Evolutionary conservation across 495 filamentous ascomycete species (phyloP), one percentile per base, ranked within the genome.

Genomic region (Penicillium bialowiezense): DNA sequence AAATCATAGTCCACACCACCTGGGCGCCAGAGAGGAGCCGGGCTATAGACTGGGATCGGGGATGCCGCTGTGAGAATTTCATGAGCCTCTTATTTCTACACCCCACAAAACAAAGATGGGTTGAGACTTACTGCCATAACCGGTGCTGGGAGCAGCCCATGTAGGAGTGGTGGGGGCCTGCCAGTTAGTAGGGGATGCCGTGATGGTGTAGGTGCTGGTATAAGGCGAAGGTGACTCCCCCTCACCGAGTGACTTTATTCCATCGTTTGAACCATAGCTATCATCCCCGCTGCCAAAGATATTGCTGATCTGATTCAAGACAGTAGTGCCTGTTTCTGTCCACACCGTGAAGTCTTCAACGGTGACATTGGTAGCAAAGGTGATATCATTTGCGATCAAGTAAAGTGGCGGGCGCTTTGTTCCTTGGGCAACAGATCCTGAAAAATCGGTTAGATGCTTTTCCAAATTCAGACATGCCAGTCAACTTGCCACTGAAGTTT

Each of bases 261-360:
- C 63, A 20, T 63, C 29, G 10, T 57, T 51, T 0, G 37, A 8
- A 2, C 57, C 58, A 21, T 63, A 60, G 31, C 55, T 59, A 13
- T 60, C 70, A 50, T 72, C 71, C 0, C 74, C 73, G 0, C 55
- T 61, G 3, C 72, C 75, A 36, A 75, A 78, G 3, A 74, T 64
- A 26, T 73, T 75, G 33, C 57, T 74, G 50, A 74, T 75, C 18
- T 65, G 52, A 46, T 78, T 72, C 15, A 67, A 54, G 9, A 76
- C 62, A 2, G 48, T 49, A 14, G 48, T 58, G 2, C 74, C 73
- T 9, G 59, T 55, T 44, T 77, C 73, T 2, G 79, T 82, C 79
- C 79, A 81, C 50, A 82, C 68, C 14, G 55, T 41, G 49, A 81
- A 72, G 45, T 80, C 67, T 15, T 61, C 52, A 18, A 81, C 56